Conservation (phyloP, 441 rosid species). For the Adansonia rubrostipa region DNA sequence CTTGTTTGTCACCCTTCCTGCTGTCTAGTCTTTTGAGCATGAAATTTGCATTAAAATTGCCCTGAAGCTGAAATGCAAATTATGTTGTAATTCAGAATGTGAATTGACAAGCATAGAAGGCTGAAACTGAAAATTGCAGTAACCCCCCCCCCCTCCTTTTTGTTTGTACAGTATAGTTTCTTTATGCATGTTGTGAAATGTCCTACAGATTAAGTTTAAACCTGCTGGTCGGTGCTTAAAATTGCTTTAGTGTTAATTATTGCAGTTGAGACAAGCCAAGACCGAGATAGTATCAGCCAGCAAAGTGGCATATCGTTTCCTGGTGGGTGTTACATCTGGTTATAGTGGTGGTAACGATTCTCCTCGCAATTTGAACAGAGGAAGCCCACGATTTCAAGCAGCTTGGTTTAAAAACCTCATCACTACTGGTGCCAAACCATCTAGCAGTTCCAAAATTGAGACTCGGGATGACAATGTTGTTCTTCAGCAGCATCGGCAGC, state of each 20-base stretch:
- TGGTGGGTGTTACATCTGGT: slow-evolving; percentile 59
- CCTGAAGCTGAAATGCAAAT: neutral
- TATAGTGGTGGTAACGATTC: slow-evolving; percentile 48
- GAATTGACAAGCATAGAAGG: neutral
- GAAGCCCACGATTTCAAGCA: slow-evolving; percentile 62
- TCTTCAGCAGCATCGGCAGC: slow-evolving; percentile 32
- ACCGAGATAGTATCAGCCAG: slow-evolving; percentile 93
- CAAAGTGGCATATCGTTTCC: slow-evolving; percentile 93
- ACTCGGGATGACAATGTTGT: slow-evolving; percentile 34
- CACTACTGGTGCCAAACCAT: slow-evolving; percentile 74
- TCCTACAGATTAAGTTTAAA: neutral
- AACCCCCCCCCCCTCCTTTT: too few relatives aligned
- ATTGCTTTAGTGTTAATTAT: neutral
- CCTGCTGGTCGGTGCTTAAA: neutral
- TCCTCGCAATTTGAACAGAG: slow-evolving; percentile 58
- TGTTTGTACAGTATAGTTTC: too few relatives aligned
- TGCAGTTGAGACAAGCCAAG: slow-evolving; percentile 95
- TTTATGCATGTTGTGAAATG: neutral
- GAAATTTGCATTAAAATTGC: neutral
- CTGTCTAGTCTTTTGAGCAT: neutral
- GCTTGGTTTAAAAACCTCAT: slow-evolving; percentile 84
- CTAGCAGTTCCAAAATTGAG: slow-evolving; percentile 57
- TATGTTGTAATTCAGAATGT: too few relatives aligned
- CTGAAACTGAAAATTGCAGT: neutral
- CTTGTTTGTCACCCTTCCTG: slow-evolving; percentile 1